Base-by-base conservation (phyloP, 306 rosid genomes). In the Cicer pinnatifidum region DNA sequence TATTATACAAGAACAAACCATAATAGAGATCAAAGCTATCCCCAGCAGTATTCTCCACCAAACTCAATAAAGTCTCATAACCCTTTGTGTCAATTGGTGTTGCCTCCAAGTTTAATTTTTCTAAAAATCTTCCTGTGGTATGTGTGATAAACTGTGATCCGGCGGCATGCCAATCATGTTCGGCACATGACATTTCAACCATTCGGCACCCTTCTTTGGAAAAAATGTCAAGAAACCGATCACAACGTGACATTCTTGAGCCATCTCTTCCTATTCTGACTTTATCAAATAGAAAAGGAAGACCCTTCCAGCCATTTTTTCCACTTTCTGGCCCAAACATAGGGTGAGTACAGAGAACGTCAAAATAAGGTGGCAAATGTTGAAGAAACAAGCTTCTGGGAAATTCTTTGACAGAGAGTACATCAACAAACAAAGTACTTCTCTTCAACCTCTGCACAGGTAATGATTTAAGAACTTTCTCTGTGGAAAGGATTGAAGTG, bases 311-410 rank as follows among this genome's bases (percentile, higher is more conserved):
- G 64, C 95, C 95, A 69, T 85, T 86, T 75, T 82, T 89, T 40
- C 95, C 98, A 83, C 97, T 92, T 85, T 90, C 97, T 45, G 98
- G 97, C 59, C 98, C 98, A 72, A 93, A 93, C 98, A 93, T 93
- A 33, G 98, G 98, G 77, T 93, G 98, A 0, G 96, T 88, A 75
- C 98, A 93, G 44, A 93, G 93, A 71, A 93, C 67, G 70, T 93
- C 97, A 76, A 88, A 93, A 17, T 86, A 46, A 39, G 67, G 82
- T 5, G 92, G 93, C 76, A 93, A 80, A 63, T 75, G 65, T 17
- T 86, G 88, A 83, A 93, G 87, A 84, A 93, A 90, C 76, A 93
- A 68, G 63, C 54, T 91, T 76, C 86, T 89, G 11, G 97, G 98
- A 74, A 89, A 89, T 74, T 91, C 98, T 78, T 93, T 93, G 74